Conservation (phyloP, 176 grass and related monocot genomes). For the Hsuehochloa calcarea region DNA sequence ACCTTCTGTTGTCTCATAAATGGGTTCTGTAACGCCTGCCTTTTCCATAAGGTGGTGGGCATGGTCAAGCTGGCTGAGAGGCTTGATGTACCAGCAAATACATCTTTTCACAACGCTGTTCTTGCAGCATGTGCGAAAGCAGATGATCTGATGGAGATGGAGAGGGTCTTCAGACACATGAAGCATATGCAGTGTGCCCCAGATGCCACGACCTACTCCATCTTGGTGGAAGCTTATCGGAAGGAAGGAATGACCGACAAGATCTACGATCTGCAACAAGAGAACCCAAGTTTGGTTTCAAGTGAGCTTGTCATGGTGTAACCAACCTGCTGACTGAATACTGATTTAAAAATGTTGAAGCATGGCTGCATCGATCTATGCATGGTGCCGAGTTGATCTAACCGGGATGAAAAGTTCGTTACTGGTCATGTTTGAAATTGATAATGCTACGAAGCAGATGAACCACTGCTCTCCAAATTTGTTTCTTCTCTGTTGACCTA, state of each 20-base stretch:
- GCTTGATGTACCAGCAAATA: conserved; percentile 52
- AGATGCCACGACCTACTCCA: conserved; percentile 52
- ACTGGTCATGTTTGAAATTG: not conserved
- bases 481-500: conserved; percentile 6
- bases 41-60: conserved; percentile 92
- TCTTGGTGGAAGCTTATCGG: conserved; percentile 76
- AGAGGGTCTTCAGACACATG: conserved; percentile 89
- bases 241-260: conserved; percentile 97
- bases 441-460: conserved; percentile 2
- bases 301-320: conserved; percentile 48
- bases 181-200: conserved; percentile 65
- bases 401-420: not conserved
- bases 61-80: conserved; percentile 84
- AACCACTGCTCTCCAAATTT: not conserved
- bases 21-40: conserved; percentile 73
- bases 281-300: conserved; percentile 45
- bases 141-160: conserved; percentile 90
- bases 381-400: conserved; percentile 23
- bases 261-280: conserved; percentile 75
- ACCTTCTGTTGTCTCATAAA: conserved; percentile 90
- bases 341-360: not conserved
- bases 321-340: not conserved
- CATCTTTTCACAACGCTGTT: conserved; percentile 67
- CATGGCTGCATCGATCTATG: not conserved
- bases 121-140: conserved; percentile 75